phyloP scores from a whole-genome alignment of 1,284 basidiomycete genomes.

The Phellopilus nigrolimitatus region DNA sequence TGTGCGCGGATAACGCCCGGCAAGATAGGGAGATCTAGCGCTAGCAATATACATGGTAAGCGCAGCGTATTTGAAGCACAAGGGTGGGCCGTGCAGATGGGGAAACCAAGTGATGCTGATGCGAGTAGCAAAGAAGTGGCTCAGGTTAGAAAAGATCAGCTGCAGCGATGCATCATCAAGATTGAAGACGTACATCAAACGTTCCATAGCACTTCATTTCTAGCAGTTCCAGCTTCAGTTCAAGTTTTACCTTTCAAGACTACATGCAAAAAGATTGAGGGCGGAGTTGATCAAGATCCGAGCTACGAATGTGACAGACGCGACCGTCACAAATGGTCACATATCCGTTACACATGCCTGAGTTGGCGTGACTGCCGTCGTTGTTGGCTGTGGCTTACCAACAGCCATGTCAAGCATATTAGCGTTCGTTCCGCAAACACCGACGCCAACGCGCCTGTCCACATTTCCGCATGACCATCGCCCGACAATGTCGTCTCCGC shows the following conservation, averaged over 20 bases:
- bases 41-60: not conserved
- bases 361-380: not conserved
- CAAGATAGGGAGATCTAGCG: not conserved
- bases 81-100: slow-evolving; percentile 13
- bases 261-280: too few relatives aligned
- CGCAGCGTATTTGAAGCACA: slow-evolving; percentile 4
- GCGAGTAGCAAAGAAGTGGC: not conserved
- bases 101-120: slow-evolving; percentile 17
- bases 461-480: not conserved
- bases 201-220: not conserved
- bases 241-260: too few relatives aligned
- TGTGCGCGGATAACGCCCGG: not conserved
- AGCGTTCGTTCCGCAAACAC: slow-evolving; percentile 9
- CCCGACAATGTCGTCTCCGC: slow-evolving; percentile 13
- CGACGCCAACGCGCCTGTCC: not conserved
- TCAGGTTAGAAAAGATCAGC: not conserved
- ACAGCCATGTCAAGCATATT: slow-evolving; percentile 2
- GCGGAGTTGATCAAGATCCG: too few relatives aligned
- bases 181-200: slow-evolving; percentile 1
- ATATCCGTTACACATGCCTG: slow-evolving; percentile 1
- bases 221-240: too few relatives aligned
- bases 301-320: not conserved
- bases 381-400: not conserved
- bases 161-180: not conserved
- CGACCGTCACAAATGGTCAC: not conserved